Evolutionary conservation across 495 filamentous ascomycete species (phyloP).

Genomic region (Hyaloscypha hepaticicola): DNA sequence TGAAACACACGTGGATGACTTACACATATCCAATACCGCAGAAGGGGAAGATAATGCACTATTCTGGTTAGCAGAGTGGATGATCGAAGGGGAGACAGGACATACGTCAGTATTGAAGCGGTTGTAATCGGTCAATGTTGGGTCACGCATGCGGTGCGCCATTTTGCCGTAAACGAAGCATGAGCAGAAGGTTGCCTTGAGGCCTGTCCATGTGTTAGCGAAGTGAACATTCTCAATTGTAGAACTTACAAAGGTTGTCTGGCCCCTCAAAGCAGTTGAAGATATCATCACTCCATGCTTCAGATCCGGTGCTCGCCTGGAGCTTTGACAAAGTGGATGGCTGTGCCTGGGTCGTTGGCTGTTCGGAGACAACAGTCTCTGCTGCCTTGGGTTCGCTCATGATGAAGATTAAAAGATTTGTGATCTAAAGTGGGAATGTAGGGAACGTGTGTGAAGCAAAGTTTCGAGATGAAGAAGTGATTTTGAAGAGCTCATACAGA

Average conservation of each 20-base stretch:
- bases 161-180: constrained; percentile 56
- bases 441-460: background rate
- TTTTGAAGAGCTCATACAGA: background rate
- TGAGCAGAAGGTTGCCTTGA: constrained; percentile 47
- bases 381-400: constrained; percentile 1
- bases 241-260: constrained; percentile 30
- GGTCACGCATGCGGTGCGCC: constrained; percentile 45
- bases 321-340: constrained; percentile 15
- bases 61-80: background rate
- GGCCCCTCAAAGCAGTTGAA: constrained; percentile 39
- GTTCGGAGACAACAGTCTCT: constrained; percentile 11
- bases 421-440: background rate
- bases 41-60: constrained; percentile 11
- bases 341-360: constrained; percentile 8
- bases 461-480: background rate
- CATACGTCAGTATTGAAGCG: constrained; percentile 41
- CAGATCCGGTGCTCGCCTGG: constrained; percentile 20
- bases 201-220: constrained; percentile 32
- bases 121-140: constrained; percentile 42
- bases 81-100: background rate
- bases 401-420: background rate
- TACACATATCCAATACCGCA: constrained; percentile 43
- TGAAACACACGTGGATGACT: constrained; percentile 19
- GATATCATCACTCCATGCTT: constrained; percentile 39
- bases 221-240: background rate